Percentiles rank a stretch among this genome's conserved stretches.
These are phyloP conservation scores for Balamuthia mandrillaris DNA, from an alignment of 208 protist genomes.

Conservation along the genomic window DNA sequence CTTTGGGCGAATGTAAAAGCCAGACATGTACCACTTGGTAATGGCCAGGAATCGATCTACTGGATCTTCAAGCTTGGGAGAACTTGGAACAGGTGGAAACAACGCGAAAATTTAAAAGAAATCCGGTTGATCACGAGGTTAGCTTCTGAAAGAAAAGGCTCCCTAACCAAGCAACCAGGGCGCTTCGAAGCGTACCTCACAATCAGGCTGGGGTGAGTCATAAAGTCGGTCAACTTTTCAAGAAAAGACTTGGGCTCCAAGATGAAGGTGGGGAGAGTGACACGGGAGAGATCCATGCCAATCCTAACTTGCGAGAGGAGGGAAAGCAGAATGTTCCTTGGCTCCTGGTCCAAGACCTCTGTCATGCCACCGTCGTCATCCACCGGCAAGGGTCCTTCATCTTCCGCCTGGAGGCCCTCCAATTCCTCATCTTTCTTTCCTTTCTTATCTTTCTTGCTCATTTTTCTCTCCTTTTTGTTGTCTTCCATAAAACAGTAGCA, in stretches of 20 bases:
- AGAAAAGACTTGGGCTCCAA: conserved; percentile 83
- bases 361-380: neutral
- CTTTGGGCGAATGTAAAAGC: conserved; percentile 73
- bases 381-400: neutral
- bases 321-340: conserved; percentile 24
- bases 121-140: neutral
- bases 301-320: conserved; percentile 22
- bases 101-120: neutral
- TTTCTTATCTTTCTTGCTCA: conserved; percentile 8
- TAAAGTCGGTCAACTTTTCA: conserved; percentile 72
- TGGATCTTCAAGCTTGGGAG: conserved; percentile 45
- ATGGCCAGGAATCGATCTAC: conserved; percentile 67
- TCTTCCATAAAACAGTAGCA: no score
- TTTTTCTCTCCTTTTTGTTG: conserved; percentile 19
- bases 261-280: conserved; percentile 82
- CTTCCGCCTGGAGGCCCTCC: neutral
- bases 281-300: conserved; percentile 39
- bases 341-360: conserved; percentile 16
- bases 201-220: conserved; percentile 53
- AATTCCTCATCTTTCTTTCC: conserved; percentile 16
- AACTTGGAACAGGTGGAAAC: neutral
- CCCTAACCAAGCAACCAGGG: neutral
- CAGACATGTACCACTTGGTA: conserved; percentile 76
- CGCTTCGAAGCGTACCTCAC: neutral
- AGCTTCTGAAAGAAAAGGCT: neutral